Evolutionary conservation across 306 rosid species (phyloP), one percentile per base, ranked within the genome.

Genomic region (Oxytropis ochrocephala): DNA sequence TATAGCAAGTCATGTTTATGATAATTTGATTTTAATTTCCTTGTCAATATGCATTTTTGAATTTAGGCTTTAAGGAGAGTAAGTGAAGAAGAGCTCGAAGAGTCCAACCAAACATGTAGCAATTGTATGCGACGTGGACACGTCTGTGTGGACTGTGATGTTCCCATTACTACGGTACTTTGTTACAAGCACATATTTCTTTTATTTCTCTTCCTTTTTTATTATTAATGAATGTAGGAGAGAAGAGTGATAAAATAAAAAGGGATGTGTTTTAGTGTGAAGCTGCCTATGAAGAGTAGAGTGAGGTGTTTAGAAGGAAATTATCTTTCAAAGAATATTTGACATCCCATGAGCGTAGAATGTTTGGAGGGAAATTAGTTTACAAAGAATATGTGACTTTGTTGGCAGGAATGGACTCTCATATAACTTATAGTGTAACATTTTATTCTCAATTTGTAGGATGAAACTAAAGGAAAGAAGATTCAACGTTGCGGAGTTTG

Each of bases 1-100:
- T n/a, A n/a, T n/a, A n/a, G n/a, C n/a, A n/a, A n/a, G n/a, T 67
- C 35, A 32, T 32, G 18, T 35, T 35, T 38, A 38, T 68, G 41
- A 52, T 6, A 0, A 38, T n/a, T 52, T 67, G 21, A 2, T 32
- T 32, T 32, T 32, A n/a, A n/a, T n/a, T n/a, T n/a, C n/a, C n/a
- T n/a, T n/a, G n/a, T n/a, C 29, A 24, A 24, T 2, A 24, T 24
- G 3, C 29, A 24, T 24, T 24, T 24, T 24, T 24, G 29, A 24
- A 24, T 24, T 35, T 6, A 74, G 78, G 78, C 72, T 14, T 44
- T 64, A 4, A 41, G 11, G 56, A 62, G 71, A 39, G 70, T 55
- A 13, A 74, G 65, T 0, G 8, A 52, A 29, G 38, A 64, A 63
- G 72, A 74, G 43, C 18, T 51, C 7, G 47, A 64, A 63, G 72